phyloP scores from a whole-genome alignment of 2,329 filamentous ascomycete genomes.

The Hansfordia pulvinata region DNA sequence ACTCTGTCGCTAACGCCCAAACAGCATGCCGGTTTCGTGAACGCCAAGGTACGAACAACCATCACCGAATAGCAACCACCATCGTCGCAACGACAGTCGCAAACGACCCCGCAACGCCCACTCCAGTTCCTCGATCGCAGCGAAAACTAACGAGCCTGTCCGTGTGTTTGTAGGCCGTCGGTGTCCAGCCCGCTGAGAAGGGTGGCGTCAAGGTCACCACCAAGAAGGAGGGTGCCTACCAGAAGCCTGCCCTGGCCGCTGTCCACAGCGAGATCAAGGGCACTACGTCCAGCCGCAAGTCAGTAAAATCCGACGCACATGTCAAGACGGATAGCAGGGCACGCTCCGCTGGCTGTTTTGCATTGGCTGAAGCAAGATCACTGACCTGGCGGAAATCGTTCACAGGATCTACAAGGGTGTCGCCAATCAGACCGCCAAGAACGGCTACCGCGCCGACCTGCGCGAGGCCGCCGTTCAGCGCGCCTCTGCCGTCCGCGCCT shows the following conservation, averaged over 20 bases:
- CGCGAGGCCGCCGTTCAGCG: conserved; percentile 70
- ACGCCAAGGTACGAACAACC: conserved; percentile 72
- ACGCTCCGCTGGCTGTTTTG: conserved; percentile 1
- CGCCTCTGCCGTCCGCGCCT: conserved; percentile 70
- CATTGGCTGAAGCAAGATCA: conserved; percentile 1
- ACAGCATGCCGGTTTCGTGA: conserved; percentile 84
- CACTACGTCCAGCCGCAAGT: conserved; percentile 70
- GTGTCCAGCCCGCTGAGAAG: conserved; percentile 62
- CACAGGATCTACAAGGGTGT: conserved; percentile 77
- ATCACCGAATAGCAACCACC: no score
- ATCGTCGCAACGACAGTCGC: no score
- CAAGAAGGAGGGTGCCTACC: conserved; percentile 65
- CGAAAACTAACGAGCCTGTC: no score
- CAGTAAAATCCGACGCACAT: conserved; percentile 23
- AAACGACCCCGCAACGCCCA: conserved; percentile 2
- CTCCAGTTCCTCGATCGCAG: no score
- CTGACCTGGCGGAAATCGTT: conserved; percentile 3
- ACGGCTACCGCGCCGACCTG: conserved; percentile 72
- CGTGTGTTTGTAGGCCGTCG: conserved; percentile 62
- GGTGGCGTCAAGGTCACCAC: conserved; percentile 67
- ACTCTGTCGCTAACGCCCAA: conserved; percentile 19
- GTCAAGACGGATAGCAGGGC: conserved; percentile 2
- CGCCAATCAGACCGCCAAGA: conserved; percentile 70
- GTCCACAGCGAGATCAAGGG: conserved; percentile 56
- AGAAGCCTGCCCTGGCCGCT: conserved; percentile 59